Conservation (phyloP, 23 red algal species). For the Cyanidioschyzon merolae region DNA sequence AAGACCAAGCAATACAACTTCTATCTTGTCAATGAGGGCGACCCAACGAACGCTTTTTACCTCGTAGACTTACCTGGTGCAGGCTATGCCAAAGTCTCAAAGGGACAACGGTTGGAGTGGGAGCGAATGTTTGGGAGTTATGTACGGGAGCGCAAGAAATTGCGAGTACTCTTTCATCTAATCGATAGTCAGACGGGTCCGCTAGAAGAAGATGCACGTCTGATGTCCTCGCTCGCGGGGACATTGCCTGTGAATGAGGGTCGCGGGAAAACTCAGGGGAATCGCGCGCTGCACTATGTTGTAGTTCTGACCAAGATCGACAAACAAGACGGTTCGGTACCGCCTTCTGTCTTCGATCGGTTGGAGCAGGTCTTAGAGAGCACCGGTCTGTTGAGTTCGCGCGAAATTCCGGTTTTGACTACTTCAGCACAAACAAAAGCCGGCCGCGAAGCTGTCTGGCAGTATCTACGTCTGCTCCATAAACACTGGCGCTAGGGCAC, state of each 20-base stretch:
- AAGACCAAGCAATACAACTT: constrained; percentile 94
- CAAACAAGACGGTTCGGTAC: constrained; percentile 38
- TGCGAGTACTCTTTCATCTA: constrained; percentile 70
- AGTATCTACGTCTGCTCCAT: constrained; percentile 19
- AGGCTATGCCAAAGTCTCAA: constrained; percentile 68
- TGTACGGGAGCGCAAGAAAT: constrained; percentile 32
- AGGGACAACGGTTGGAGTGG: constrained; percentile 49
- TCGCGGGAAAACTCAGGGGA: background rate
- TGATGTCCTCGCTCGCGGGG: constrained; percentile 18
- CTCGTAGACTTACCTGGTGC: constrained; percentile 77
- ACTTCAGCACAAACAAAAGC: constrained; percentile 30
- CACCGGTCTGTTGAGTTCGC: constrained; percentile 20
- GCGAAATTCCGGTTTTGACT: constrained; percentile 32
- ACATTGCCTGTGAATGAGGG: background rate
- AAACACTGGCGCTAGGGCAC: background rate
- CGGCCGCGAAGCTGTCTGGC: constrained; percentile 68
- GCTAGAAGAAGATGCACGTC: constrained; percentile 44
- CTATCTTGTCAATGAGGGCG: constrained; percentile 70
- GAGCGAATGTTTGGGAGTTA: constrained; percentile 45
- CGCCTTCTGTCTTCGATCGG: constrained; percentile 19
- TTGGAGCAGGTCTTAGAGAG: constrained; percentile 23
- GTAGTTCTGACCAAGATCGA: constrained; percentile 88
- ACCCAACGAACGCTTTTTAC: constrained; percentile 44
- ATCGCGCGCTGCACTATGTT: constrained; percentile 35
- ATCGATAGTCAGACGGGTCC: constrained; percentile 59